These are phyloP conservation scores for Trichoderma koningiopsis DNA, from an alignment of 2,329 filamentous ascomycete genomes.

Conservation along the genomic window DNA sequence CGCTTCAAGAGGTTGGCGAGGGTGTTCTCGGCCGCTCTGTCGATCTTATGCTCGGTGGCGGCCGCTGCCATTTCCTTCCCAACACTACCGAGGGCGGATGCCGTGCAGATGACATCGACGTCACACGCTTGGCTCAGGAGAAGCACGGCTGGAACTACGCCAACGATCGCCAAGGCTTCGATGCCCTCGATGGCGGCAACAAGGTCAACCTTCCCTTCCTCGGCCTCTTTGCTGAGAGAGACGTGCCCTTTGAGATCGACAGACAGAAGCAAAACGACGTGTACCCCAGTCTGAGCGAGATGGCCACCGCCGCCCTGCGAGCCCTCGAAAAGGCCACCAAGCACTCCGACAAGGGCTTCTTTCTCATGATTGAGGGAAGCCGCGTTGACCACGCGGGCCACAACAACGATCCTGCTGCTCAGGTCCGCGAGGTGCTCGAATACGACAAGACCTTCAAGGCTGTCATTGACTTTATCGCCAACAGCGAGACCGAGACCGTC, in stretches of 20 bases:
- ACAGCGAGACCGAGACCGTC: slow-evolving; percentile 72
- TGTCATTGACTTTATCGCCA: slow-evolving; percentile 81
- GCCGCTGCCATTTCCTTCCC: slow-evolving; percentile 88
- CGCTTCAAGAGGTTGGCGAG: slow-evolving; percentile 86
- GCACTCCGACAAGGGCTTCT: slow-evolving; percentile 89
- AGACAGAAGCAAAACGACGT: slow-evolving; percentile 73
- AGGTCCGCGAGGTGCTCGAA: slow-evolving; percentile 90
- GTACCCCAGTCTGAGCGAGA: slow-evolving; percentile 90
- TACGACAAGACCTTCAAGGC: slow-evolving; percentile 85
- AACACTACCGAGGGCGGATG: slow-evolving; percentile 83
- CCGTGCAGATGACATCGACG: slow-evolving; percentile 74
- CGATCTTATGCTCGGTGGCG: slow-evolving; percentile 90
- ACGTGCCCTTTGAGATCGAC: slow-evolving; percentile 94
- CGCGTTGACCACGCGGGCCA: slow-evolving; percentile 95
- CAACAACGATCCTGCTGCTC: slow-evolving; percentile 78
- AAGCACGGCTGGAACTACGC: slow-evolving; percentile 81
- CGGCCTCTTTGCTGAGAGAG: slow-evolving; percentile 77
- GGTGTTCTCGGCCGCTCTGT: slow-evolving; percentile 84
- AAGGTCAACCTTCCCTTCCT: slow-evolving; percentile 77
- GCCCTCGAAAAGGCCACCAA: slow-evolving; percentile 79
- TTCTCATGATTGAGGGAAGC: slow-evolving; percentile 97
- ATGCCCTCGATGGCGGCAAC: slow-evolving; percentile 68
- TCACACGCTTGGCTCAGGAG: slow-evolving; percentile 71
- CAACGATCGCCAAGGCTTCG: slow-evolving; percentile 71
- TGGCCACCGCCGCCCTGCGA: slow-evolving; percentile 79